Evolutionary conservation across 768 basidiomycete species (phyloP), one percentile per base, ranked within the genome.

Genomic region (Collybiopsis luxurians): DNA sequence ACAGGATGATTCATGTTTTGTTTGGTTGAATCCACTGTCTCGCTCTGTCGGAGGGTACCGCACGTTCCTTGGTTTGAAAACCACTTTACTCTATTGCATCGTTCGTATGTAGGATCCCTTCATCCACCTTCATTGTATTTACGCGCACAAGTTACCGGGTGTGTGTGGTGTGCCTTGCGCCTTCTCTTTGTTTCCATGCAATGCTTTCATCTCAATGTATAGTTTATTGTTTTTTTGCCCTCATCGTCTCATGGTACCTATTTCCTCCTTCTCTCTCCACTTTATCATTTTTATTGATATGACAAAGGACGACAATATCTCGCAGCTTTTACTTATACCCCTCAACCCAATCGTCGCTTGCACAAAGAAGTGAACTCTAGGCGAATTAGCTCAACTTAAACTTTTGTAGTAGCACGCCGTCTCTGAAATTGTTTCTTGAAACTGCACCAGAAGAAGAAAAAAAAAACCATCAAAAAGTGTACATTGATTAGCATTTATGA

Each of bases 301-400:
- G 77, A 71, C 75, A 83, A 34, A 69, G 84, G 83, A 85, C 81
- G 77, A 82, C 66, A 70, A 72, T 73, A 73, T 71, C 78, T 79
- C 78, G 76, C 79, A 77, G 75, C 79, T 79, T 75, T 81, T 74
- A 79, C 74, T 73, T 34, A 82, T 81, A 84, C 81, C 82, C 81
- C 66, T 66, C 63, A 34, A 34, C 5, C 13, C 31, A 34, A 5
- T 64, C 53, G 21, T 26, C 36, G 21, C 40, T 30, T 44, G 40
- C 53, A n/a, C 24, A 53, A n/a, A 31, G 53, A 39, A 45, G 27
- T 51, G 24, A 50, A 36, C 30, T 34, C 27, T 28, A 24, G 27
- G 40, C 40, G 43, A 53, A 44, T 15, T 36, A 13, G 31, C n/a
- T n/a, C n/a, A n/a, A n/a, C n/a, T n/a, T n/a, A n/a, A n/a, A n/a